These are phyloP conservation scores for Eleusine indica DNA, from an alignment of 176 grass and related monocot species.

Conservation along the genomic window DNA sequence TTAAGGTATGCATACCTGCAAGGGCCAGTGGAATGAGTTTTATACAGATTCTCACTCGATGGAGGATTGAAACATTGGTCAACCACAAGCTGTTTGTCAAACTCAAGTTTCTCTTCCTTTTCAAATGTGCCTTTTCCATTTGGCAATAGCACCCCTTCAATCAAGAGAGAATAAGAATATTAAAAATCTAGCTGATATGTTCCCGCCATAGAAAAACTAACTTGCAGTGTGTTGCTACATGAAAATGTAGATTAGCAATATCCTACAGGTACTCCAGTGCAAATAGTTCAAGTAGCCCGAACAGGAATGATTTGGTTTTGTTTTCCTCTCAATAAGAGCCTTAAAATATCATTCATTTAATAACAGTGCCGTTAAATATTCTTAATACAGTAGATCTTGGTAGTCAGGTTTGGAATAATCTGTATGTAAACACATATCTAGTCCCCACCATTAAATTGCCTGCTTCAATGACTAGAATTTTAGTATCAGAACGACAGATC, in stretches of 20 bases:
- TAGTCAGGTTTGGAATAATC: neutral
- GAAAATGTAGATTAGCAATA: neutral
- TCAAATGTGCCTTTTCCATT: neutral
- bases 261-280: neutral
- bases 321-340: neutral
- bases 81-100: constrained; percentile 1
- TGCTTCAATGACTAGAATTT: neutral
- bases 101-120: constrained; percentile 9
- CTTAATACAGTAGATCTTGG: neutral
- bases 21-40: neutral
- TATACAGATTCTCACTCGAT: constrained; percentile 5
- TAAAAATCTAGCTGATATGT: neutral
- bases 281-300: constrained; percentile 9
- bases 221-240: neutral
- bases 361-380: neutral
- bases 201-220: neutral
- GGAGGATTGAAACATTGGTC: neutral
- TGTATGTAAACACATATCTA: neutral
- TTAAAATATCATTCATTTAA: neutral
- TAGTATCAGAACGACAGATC: neutral
- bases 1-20: constrained; percentile 16
- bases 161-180: constrained; percentile 20
- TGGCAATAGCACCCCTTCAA: constrained; percentile 3
- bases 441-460: no score
- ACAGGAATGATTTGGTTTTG: neutral